Base-by-base conservation (phyloP, 148 eudicot genomes). In the Rhododendron williamsianum region DNA sequence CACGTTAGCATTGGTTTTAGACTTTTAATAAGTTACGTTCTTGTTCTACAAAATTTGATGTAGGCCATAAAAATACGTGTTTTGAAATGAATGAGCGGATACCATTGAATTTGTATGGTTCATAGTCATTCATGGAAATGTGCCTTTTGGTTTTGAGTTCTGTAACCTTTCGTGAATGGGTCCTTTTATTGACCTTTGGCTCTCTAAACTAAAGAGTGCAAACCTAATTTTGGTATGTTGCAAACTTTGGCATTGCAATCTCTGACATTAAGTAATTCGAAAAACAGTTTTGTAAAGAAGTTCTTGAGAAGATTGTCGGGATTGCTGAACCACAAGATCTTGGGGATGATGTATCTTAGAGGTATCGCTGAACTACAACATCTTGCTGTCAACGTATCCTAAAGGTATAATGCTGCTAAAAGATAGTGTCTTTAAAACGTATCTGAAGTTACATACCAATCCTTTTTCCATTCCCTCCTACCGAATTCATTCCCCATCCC, bases 311-410 rank as follows among this genome's bases (percentile, higher is more conserved):
- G 36, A 69, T 69, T 69, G 74, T 69, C 15, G 74, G 74, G 36
- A 69, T 30, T 69, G 74, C 74, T 69, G 36, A 69, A 69, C 74
- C 74, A 69, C 36, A 69, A 69, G 74, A 69, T 30, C 74, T 69
- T 69, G 74, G 74, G 16, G 74, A 69, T 12, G 74, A 69, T 1
- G 18, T 27, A 69, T 27, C 74, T 8, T 9, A 27, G 74, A 69
- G 74, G 16, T 65, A 9, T 1, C 0, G 7, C 74, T 69, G 36
- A 69, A 69, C 16, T 30, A 30, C 36, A 11, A 69, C 4, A 69
- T 69, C 74, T 12, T 12, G 74, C 16, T 12, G 73, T n/a, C 73
- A 25, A 67, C 12, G 16, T 69, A 69, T 69, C 74, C 36, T 30
- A 11, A 16, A 69, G 74, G 74, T 69, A 69, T 2, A 69, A 27